Evolutionary conservation across 202 grass and related monocot species (phyloP).

Genomic region (Carex sylvatica): DNA sequence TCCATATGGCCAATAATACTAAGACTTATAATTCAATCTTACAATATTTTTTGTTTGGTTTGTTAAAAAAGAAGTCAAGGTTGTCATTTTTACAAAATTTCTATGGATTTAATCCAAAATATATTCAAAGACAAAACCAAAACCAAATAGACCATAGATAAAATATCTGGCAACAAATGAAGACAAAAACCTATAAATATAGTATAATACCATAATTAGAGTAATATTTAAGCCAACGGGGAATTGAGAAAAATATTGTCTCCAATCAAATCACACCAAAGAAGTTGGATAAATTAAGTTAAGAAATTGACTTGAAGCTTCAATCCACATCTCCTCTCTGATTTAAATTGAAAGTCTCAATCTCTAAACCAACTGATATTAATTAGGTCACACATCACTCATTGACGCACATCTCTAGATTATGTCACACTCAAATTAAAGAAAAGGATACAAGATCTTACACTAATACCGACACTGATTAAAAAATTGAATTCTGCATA

Average conservation of each 20-base stretch:
- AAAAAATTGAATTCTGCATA: background rate
- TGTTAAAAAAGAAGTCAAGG: too few relatives aligned
- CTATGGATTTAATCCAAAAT: background rate
- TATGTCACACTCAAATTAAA: background rate
- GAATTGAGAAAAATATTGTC: background rate
- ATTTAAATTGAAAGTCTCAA: conserved; percentile 18
- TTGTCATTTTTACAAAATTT: background rate
- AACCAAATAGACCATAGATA: background rate
- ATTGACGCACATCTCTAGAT: background rate
- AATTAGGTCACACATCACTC: conserved; percentile 13
- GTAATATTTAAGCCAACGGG: background rate
- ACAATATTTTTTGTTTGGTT: too few relatives aligned
- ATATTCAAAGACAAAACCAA: background rate
- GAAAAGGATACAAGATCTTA: conserved; percentile 13
- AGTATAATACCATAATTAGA: background rate
- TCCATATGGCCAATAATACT: too few relatives aligned
- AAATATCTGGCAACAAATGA: background rate
- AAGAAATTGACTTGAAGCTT: background rate
- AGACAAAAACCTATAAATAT: background rate
- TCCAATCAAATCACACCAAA: background rate
- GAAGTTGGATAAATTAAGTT: background rate
- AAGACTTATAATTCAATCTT: too few relatives aligned
- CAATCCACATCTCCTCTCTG: background rate
- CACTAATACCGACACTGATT: background rate
- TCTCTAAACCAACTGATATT: conserved; percentile 4